Evolutionary conservation across 2,329 filamentous ascomycete species (phyloP).

Genomic region (Diaporthe sp.): DNA sequence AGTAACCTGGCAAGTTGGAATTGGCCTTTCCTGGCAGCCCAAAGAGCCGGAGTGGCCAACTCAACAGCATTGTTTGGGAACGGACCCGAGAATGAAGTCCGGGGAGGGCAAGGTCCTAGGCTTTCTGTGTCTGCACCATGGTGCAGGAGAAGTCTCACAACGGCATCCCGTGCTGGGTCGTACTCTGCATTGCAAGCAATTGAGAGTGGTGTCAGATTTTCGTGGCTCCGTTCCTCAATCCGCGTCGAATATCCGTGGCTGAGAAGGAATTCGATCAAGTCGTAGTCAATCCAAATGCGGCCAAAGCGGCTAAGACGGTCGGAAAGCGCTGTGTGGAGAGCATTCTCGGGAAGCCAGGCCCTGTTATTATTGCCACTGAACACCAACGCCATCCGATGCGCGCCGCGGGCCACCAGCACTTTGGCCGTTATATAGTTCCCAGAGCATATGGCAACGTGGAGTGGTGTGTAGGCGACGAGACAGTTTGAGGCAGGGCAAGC

Average conservation of each 20-base stretch:
- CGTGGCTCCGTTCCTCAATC: background rate
- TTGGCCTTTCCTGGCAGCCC: background rate
- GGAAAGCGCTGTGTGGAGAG: background rate
- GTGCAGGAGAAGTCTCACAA: background rate
- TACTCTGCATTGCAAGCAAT: background rate
- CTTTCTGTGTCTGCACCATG: background rate
- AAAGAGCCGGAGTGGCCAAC: background rate
- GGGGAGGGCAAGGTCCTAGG: background rate
- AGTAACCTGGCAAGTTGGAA: background rate
- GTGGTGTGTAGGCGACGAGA: background rate
- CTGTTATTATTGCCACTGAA: background rate
- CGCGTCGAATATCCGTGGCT: background rate
- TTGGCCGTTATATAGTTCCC: background rate
- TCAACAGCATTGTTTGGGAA: background rate
- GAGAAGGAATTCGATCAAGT: conserved; percentile 15
- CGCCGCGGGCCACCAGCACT: background rate
- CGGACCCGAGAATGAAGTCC: too few relatives aligned
- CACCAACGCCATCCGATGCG: background rate
- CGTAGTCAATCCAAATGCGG: background rate
- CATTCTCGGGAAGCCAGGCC: background rate
- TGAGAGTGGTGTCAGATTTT: background rate
- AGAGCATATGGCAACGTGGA: background rate
- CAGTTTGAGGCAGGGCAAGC: rapidly evolving
- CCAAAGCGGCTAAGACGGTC: rapidly evolving
- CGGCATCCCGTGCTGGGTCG: background rate